These are phyloP conservation scores for Talaromyces sp. DNA, from an alignment of 2,329 filamentous ascomycete genomes.

Conservation along the genomic window DNA sequence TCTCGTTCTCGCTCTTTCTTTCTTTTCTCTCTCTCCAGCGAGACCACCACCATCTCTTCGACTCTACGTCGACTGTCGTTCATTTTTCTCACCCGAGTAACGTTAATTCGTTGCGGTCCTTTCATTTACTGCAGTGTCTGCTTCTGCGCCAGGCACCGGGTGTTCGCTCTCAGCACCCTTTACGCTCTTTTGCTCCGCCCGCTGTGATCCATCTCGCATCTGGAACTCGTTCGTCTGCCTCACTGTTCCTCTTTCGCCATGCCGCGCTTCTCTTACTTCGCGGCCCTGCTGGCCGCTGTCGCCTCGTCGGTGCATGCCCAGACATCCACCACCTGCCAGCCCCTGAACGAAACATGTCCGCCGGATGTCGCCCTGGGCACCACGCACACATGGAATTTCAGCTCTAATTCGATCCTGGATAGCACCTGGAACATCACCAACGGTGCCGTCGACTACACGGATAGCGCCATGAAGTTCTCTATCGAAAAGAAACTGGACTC, in stretches of 20 bases:
- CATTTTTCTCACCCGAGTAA: background rate
- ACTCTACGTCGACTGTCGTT: background rate
- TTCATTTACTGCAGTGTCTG: background rate
- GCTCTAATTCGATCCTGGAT: constrained; percentile 47
- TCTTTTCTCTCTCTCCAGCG: background rate
- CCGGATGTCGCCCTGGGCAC: constrained; percentile 64
- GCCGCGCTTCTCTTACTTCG: constrained; percentile 1
- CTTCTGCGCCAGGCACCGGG: background rate
- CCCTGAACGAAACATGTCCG: constrained; percentile 65
- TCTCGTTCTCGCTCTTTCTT: background rate
- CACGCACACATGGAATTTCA: constrained; percentile 60
- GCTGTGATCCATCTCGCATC: background rate
- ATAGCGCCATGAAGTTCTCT: constrained; percentile 65
- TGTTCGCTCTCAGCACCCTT: background rate
- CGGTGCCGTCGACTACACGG: constrained; percentile 58
- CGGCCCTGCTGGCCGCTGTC: constrained; percentile 15
- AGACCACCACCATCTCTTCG: background rate
- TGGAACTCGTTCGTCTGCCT: background rate
- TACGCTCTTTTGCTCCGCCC: background rate
- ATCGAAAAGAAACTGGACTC: constrained; percentile 67
- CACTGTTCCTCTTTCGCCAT: background rate
- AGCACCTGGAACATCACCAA: constrained; percentile 63
- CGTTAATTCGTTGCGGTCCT: background rate
- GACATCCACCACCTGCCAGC: constrained; percentile 73
- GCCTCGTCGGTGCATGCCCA: constrained; percentile 52